A percentile compares a stretch with the other conserved stretches of the same genome.
Conservation (phyloP, 306 rosid genomes). For the Oxytropis ochrocephala region DNA sequence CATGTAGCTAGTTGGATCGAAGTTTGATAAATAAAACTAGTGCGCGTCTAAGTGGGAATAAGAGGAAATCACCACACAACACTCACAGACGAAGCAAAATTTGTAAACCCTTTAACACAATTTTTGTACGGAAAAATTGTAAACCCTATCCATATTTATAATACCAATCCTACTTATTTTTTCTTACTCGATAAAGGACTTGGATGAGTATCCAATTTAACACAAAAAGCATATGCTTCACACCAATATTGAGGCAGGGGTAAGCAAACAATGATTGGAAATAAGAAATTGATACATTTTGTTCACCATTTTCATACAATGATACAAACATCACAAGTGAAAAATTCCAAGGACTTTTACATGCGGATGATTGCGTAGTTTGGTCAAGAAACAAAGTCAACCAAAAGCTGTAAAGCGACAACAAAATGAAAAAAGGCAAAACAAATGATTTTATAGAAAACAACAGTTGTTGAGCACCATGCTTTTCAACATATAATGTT, state of each 20-base stretch:
- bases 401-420: conserved; percentile 4
- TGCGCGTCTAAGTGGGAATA: conserved; percentile 16
- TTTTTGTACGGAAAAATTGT: no score
- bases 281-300: neutral
- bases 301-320: conserved; percentile 6
- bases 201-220: no score
- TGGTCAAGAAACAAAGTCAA: conserved; percentile 14
- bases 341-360: neutral
- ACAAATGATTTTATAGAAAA: neutral
- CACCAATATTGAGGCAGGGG: neutral
- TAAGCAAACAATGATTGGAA: neutral
- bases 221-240: neutral
- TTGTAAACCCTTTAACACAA: no score
- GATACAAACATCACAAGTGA: neutral
- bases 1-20: conserved; percentile 14
- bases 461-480: conserved; percentile 5
- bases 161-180: no score
- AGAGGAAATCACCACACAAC: neutral
- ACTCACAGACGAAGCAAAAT: no score
- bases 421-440: neutral
- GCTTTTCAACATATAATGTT: neutral
- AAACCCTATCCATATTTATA: no score
- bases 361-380: neutral
- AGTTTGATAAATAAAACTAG: neutral
- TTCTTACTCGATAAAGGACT: no score